phyloP scores from a whole-genome alignment of 306 rosid genomes.

The Rosa persica region DNA sequence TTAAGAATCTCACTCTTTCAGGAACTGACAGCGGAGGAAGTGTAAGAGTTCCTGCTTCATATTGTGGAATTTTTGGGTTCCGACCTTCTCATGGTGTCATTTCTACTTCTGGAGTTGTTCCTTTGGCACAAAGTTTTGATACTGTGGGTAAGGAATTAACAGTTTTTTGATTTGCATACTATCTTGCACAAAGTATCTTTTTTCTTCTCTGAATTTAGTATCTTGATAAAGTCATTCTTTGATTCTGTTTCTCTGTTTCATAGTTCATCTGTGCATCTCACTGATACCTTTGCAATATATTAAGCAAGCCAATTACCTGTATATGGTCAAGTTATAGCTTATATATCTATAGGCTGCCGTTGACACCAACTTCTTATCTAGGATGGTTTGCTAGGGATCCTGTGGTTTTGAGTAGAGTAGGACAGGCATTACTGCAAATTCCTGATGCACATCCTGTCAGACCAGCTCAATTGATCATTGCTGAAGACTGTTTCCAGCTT shows the following conservation, averaged over 20 bases:
- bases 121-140: constrained; percentile 91
- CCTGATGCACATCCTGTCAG: constrained; percentile 38
- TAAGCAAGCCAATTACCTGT: background rate
- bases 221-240: background rate
- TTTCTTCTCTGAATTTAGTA: background rate
- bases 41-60: constrained; percentile 88
- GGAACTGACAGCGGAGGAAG: constrained; percentile 98
- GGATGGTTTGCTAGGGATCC: constrained; percentile 98
- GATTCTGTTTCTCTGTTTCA: background rate
- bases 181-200: background rate
- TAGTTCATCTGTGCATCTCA: background rate
- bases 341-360: background rate
- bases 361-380: constrained; percentile 42
- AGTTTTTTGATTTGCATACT: background rate
- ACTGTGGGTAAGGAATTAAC: constrained; percentile 64
- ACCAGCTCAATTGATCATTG: constrained; percentile 60
- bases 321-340: background rate
- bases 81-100: constrained; percentile 80
- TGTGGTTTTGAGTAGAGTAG: constrained; percentile 55
- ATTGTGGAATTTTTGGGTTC: constrained; percentile 89
- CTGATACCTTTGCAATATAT: background rate
- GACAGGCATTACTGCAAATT: constrained; percentile 54
- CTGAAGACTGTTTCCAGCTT: constrained; percentile 83
- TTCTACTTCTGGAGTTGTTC: constrained; percentile 67
- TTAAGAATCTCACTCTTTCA: constrained; percentile 20